Base-by-base conservation (phyloP, 1,284 basidiomycete species). In the Cryptococcus sp. region DNA sequence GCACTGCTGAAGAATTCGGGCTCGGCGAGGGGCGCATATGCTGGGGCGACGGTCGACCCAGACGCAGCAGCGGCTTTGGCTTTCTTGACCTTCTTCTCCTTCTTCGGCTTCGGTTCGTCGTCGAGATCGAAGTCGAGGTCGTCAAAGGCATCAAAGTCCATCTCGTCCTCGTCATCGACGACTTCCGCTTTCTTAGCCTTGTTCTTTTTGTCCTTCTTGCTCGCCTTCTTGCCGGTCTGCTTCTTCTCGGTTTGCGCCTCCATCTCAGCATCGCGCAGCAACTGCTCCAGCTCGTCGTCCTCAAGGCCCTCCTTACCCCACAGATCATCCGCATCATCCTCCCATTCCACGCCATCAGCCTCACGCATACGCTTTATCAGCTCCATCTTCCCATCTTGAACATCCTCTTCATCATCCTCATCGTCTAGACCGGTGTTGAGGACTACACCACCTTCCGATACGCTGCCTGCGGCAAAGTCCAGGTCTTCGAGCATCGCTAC, bases 401-500 rank as follows among this genome's bases (percentile, higher is more conserved):
- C 56, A 67, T 73, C 72, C 17, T 64, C 72, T 13, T 77, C 73
- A 25, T 71, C 75, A 39, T 69, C 74, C 16, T 71, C 67, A 10
- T 62, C 67, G 49, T 51, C 62, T 7, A 59, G 46, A 22, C 42
- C 53, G 39, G 25, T 57, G 44, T 42, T 59, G 27, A 64, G 62
- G 17, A 64, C 54, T 17, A 74, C 70, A 10, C 74, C 82, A 5
- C 80, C 81, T 60, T 86, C 85, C 3, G 84, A 84, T 16, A 80
- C 69, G 16, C 69, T 74, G 15, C 72, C 78, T 3, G 79, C 78
- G 39, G 77, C 84, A 69, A 92, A 87, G 73, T 89, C 87, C 19
- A 93, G 83, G 53, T 88, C 87, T 76, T 95, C 91, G 56, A 99
- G 84, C 6, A 87, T 89, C 22, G 84, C 78, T 13, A 99, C 82